Evolutionary conservation across 2,329 filamentous ascomycete genomes (phyloP).

Genomic region (Aspergillus pseudotamarii): DNA sequence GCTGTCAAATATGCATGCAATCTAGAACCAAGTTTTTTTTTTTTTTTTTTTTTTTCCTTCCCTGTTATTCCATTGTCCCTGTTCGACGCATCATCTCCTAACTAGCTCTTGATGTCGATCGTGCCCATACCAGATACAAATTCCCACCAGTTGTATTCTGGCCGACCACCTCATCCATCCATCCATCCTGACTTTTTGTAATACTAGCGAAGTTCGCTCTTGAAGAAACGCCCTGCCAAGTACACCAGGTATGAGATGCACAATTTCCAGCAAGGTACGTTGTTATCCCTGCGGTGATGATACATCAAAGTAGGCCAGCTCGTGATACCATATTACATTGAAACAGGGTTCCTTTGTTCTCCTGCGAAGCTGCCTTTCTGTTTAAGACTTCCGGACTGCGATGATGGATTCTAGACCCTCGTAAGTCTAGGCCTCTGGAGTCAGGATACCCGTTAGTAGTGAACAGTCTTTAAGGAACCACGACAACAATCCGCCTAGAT

Average conservation of each 20-base stretch:
- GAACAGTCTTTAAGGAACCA: too few relatives aligned
- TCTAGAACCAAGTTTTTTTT: neutral
- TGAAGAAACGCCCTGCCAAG: neutral
- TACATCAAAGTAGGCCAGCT: neutral
- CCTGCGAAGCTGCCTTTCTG: neutral
- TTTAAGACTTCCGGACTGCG: neutral
- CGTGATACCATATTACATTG: neutral
- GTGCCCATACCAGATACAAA: neutral
- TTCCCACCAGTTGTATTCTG: conserved; percentile 1
- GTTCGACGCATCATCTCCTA: neutral
- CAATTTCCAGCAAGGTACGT: neutral
- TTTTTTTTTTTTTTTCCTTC: neutral
- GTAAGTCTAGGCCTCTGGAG: neutral
- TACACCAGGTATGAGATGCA: neutral
- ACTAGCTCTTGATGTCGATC: neutral
- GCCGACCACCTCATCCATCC: neutral
- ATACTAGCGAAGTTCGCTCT: neutral
- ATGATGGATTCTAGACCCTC: neutral
- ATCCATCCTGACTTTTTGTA: neutral
- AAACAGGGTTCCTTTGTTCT: neutral
- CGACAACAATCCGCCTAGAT: neutral
- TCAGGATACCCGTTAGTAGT: neutral
- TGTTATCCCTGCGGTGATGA: neutral
- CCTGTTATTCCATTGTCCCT: neutral
- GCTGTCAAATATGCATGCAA: neutral